Base-by-base conservation (phyloP, 2,329 filamentous ascomycete genomes). In the Ascosphaera apis region DNA sequence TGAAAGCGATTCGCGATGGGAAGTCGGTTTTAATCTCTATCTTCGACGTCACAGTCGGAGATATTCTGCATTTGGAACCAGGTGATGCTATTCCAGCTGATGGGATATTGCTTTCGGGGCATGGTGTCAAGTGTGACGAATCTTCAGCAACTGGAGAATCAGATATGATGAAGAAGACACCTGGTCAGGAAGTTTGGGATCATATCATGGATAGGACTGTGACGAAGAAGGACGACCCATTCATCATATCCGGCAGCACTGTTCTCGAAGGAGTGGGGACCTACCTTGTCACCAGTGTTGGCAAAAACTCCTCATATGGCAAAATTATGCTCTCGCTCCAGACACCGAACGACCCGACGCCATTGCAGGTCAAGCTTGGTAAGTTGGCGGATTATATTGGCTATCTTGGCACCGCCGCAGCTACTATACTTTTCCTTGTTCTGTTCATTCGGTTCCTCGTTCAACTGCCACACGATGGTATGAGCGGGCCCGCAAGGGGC, bases 401-500 rank as follows among this genome's bases (percentile, higher is more conserved):
- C 39, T 79, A 78, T 53, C 59, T 81, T 25, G 76, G 76, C 54
- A 81, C 80, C 51, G 72, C 65, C 33, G 61, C 69, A 41, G 80
- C 82, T 34, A 81, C 77, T 43, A 60, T 88, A 11, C 63, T 92
- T 33, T 92, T 93, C 56, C 64, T 86, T 33, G 76, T 91, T 33
- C 64, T 92, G 11, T 70, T 92, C 48, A 84, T 92, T 57, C 69
- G 82, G 47, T 93, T 91, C 50, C 61, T 88, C 7, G 80, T 73
- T 34, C 58, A 69, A 9, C 65, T 92, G 2, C 65, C 54, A 37
- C 58, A 53, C 13, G 62, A 68, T 39, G 43, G 48, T 3, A 57
- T 57, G 1, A 65, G 65, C 0, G 64, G 81, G 2, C 72, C 79
- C 2, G 53, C 72, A 36, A 92, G 91, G 57, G 83, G 78, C 6